A percentile compares a stretch with the other conserved stretches of the same genome.
These are phyloP conservation scores for Botrytis elliptica DNA, from an alignment of 2,329 filamentous ascomycete species.

Conservation along the genomic window DNA sequence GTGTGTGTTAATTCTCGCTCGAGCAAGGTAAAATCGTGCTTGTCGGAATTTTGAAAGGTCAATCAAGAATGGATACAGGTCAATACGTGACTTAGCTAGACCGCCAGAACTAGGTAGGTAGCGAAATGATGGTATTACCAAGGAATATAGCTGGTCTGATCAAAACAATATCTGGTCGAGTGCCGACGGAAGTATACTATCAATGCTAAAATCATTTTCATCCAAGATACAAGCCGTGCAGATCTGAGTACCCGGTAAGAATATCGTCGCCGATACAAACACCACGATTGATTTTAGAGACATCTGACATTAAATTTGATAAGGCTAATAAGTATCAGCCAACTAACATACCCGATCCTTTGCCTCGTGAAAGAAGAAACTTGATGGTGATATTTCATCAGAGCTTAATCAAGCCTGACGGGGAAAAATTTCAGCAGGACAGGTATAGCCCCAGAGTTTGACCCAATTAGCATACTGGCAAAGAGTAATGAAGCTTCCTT, in stretches of 20 bases:
- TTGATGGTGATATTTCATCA: background rate
- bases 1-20: background rate
- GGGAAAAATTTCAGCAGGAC: background rate
- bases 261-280: background rate
- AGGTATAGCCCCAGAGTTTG: background rate
- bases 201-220: background rate
- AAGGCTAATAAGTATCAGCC: background rate
- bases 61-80: background rate
- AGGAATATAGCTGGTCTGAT: background rate
- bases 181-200: background rate
- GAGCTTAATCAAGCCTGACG: background rate
- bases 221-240: background rate
- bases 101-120: background rate
- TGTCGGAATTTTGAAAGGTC: background rate
- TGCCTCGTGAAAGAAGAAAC: background rate
- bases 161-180: background rate
- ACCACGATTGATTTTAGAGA: background rate
- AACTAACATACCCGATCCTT: background rate
- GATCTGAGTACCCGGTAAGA: background rate
- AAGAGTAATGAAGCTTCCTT: background rate
- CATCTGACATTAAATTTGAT: too few relatives aligned
- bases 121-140: background rate
- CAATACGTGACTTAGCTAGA: background rate
- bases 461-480: background rate
- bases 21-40: too few relatives aligned